Evolutionary conservation across 225 moss, liverwort and hornwort species (phyloP).

Genomic region (Anthoceros angustus): DNA sequence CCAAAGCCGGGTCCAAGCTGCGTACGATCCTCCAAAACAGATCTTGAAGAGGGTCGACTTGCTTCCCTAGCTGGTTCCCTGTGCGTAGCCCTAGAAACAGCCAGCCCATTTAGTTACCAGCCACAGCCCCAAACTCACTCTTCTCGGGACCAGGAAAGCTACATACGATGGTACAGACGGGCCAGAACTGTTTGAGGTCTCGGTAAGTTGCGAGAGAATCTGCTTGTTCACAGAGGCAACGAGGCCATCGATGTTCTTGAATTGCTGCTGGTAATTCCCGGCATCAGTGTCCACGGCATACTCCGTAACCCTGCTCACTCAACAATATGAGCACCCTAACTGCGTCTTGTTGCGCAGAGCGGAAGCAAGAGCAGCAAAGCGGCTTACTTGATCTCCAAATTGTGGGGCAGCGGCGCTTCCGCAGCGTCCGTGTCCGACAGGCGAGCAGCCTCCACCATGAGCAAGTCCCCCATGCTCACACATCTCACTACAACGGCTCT

Average conservation of each 20-base stretch:
- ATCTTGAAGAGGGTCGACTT: slow-evolving; percentile 13
- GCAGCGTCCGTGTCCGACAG: slow-evolving; percentile 27
- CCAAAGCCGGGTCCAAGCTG: not conserved
- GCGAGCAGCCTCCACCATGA: slow-evolving; percentile 87
- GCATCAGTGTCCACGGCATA: slow-evolving; percentile 48
- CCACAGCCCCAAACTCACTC: not conserved
- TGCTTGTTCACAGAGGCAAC: slow-evolving; percentile 45
- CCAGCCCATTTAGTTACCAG: slow-evolving; percentile 8
- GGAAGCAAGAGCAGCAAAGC: not conserved
- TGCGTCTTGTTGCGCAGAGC: not conserved
- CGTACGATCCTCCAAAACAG: slow-evolving; percentile 15
- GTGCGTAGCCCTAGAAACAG: slow-evolving; percentile 3
- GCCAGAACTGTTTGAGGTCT: slow-evolving; percentile 13
- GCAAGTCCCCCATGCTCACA: slow-evolving; percentile 65
- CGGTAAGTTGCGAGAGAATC: slow-evolving; percentile 39
- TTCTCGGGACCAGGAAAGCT: not conserved
- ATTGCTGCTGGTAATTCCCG: slow-evolving; percentile 61
- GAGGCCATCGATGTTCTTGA: slow-evolving; percentile 53
- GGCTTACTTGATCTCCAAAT: slow-evolving; percentile 71
- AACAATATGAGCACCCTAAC: not conserved
- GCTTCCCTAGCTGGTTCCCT: slow-evolving; percentile 14
- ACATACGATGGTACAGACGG: slow-evolving; percentile 27
- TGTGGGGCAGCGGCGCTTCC: slow-evolving; percentile 15
- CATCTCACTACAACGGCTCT: slow-evolving; percentile 68
- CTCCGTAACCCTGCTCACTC: slow-evolving; percentile 38